phyloP scores from a whole-genome alignment of 148 eudicot genomes.

The Camellia japonica region DNA sequence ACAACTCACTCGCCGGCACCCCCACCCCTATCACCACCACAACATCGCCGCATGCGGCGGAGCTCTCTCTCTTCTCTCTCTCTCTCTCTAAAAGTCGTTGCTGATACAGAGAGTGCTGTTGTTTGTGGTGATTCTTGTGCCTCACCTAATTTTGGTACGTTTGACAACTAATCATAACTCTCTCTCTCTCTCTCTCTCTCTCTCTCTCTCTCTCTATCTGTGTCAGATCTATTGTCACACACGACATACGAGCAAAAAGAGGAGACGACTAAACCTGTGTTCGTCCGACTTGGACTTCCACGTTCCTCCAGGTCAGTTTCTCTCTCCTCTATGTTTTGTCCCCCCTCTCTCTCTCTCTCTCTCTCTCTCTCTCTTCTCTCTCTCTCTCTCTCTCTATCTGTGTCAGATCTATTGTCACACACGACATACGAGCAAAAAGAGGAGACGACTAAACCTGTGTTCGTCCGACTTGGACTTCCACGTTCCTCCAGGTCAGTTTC shows the following conservation, averaged over 20 bases:
- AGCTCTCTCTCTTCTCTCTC: background rate
- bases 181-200: slow-evolving; percentile 7
- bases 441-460: background rate
- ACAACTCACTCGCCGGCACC: background rate
- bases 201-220: slow-evolving; percentile 9
- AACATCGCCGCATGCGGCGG: background rate
- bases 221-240: background rate
- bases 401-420: background rate
- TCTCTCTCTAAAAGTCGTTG: background rate
- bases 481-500: slow-evolving; percentile 21
- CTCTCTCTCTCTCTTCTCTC: slow-evolving; percentile 2
- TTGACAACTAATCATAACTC: background rate
- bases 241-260: background rate
- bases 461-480: slow-evolving; percentile 35
- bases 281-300: slow-evolving; percentile 35
- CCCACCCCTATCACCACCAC: background rate
- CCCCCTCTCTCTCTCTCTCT: background rate
- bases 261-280: background rate
- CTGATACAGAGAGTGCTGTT: background rate
- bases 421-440: background rate
- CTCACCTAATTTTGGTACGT: background rate
- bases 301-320: slow-evolving; percentile 21
- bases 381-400: slow-evolving; percentile 14
- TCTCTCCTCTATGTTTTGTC: slow-evolving; percentile 5
- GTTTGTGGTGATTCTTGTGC: background rate